Evolutionary conservation across 1,284 basidiomycete species (phyloP), one percentile per base, ranked within the genome.

Genomic region (Baeospora myosura): DNA sequence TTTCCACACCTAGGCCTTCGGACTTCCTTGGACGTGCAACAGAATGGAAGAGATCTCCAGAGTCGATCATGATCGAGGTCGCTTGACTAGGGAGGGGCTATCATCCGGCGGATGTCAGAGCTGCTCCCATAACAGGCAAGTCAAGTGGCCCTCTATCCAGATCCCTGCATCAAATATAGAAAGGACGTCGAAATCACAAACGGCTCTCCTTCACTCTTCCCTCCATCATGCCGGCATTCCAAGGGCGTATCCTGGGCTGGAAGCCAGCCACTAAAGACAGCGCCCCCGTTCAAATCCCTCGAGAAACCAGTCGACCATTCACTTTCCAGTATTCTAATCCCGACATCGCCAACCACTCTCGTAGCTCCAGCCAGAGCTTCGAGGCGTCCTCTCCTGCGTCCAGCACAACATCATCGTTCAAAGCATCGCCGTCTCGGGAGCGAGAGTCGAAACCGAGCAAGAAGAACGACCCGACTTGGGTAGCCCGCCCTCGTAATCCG

Each of bases 401-500:
- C 7, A 8, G 8, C 7, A 14, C 32, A 8, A 14, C 32, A 7
- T n/a, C n/a, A 34, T 3, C 24, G 10, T 28, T 40, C 32, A 12
- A 12, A n/a, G n/a, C n/a, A 3, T 30, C 26, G 6, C 38, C 38
- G 6, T 16, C 22, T 21, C 36, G 12, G 25, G 36, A 38, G 11
- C 32, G 23, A 3, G 16, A 37, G 14, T 26, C 26, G 8, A 24
- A 16, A 26, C 28, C 34, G 11, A 12, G 38, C 5, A 41, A 36
- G 32, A 49, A 45, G 56, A 62, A 41, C 54, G 60, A 79, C 49
- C 69, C 81, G 0, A 68, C 68, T 18, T 87, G 86, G 69, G 76
- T 90, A 46, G 84, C 88, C 33, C 79, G 90, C 6, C 90, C 91
- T 1, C 75, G 82, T 5, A 94, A 94, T 57, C 78, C 88, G 21